Evolutionary conservation across 2,329 filamentous ascomycete species (phyloP).

Genomic region (Verticillium dahliae): DNA sequence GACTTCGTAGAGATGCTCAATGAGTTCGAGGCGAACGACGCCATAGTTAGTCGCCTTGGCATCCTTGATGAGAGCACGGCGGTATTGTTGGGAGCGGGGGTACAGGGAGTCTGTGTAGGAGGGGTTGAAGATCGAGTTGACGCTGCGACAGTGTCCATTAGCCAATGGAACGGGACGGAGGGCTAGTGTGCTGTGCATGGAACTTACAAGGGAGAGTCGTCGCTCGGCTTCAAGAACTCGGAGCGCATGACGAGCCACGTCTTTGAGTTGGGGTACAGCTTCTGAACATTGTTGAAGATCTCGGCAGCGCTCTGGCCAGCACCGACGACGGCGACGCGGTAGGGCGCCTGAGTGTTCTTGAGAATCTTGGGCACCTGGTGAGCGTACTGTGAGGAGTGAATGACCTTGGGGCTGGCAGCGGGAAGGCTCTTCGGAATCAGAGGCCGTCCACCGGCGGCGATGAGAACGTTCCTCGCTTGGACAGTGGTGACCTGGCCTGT

Average conservation of each 20-base stretch:
- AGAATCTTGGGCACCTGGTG: constrained; percentile 56
- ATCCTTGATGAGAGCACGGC: constrained; percentile 53
- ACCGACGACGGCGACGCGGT: constrained; percentile 78
- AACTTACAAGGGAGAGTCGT: constrained; percentile 90
- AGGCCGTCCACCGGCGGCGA: constrained; percentile 54
- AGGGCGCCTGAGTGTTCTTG: constrained; percentile 45
- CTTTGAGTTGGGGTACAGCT: constrained; percentile 72
- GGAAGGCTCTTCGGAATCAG: constrained; percentile 67
- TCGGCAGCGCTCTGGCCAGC: constrained; percentile 91
- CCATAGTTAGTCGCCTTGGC: constrained; percentile 90
- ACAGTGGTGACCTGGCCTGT: constrained; percentile 48
- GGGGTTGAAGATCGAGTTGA: constrained; percentile 92
- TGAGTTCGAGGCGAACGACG: constrained; percentile 83
- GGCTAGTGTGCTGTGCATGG: background rate
- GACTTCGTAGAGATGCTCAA: constrained; percentile 80
- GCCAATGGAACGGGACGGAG: background rate
- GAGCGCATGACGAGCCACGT: constrained; percentile 76
- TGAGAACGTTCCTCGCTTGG: constrained; percentile 57
- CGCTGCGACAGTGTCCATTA: constrained; percentile 44
- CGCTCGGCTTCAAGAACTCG: constrained; percentile 79
- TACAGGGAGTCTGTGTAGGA: constrained; percentile 74
- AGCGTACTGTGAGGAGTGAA: constrained; percentile 86
- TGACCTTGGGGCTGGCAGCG: constrained; percentile 61
- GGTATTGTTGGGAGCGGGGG: constrained; percentile 55
- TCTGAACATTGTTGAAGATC: constrained; percentile 85